Base-by-base conservation (phyloP, 2,329 filamentous ascomycete species). In the Fusarium papillatum region DNA sequence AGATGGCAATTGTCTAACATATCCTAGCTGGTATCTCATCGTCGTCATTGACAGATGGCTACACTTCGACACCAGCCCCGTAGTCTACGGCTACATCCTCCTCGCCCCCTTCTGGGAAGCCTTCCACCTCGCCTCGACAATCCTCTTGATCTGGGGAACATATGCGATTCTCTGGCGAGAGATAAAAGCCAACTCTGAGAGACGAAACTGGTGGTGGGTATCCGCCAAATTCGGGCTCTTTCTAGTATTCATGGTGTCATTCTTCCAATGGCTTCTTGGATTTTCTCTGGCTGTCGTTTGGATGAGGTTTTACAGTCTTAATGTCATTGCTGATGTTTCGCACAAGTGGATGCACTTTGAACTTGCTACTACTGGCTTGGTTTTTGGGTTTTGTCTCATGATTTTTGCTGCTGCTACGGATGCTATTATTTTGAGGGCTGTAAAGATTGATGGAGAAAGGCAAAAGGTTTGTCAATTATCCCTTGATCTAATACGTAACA, bases 121-220 rank as follows among this genome's bases (percentile, higher is more conserved):
- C 61, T 68, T 73, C 60, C 61, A 64, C 36, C 34, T 74, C 50
- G 39, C 24, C 22, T 74, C 72, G 11, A 70, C 64, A 7, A 62
- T 61, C 22, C 26, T 73, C 7, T 53, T 70, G 4, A 67, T 74
- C 39, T 72, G 70, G 70, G 72, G 72, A 4, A 74, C 70, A 14
- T 73, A 64, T 11, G 39, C 53, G 3, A 59, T 74, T 5, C 59
- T 73, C 11, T 74, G 72, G 72, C 48, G 57, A 0, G 63, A 64
- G 19, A 31, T 73, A 7, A 53, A 67, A 10, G 41, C 34, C 2
- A 50, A 63, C 24, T 69, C 65, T 22, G 22, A 50, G 11, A 38
- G 57, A 11, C 48, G 38, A 13, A 38, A 65, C 8, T 53, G 43
- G n/a, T 70, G 70, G 70, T 72, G 68, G 39, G 19, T 61, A 11